Base-by-base conservation (phyloP, 371 early-diverging fungal species). In the Parasitella parasitica region DNA sequence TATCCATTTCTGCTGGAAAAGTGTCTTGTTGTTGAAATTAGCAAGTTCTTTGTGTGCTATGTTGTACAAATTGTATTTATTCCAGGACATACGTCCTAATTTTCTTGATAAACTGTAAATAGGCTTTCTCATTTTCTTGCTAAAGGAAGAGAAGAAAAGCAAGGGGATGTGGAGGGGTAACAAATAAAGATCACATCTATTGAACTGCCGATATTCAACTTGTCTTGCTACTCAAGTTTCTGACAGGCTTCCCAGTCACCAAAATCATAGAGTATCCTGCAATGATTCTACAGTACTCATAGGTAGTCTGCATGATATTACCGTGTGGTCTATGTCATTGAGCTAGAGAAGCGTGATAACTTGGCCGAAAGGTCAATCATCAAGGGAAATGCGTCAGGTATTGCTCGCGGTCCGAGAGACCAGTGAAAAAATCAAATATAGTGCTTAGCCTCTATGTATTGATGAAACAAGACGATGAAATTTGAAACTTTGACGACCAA, bases 21-120 rank as follows among this genome's bases (percentile, higher is more conserved):
- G 89, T 53, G 96, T 91, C 63, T 83, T 83, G 59, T 90, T 89
- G 63, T 84, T 72, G 48, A 82, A 65, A 63, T 87, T 85, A 49
- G 81, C 79, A 28, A 78, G 67, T 26, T 75, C 80, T 53, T 91
- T 89, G 22, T 72, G 72, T n/a, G 87, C 84, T 59, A 95, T 86
- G 75, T 92, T 92, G 87, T 86, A 94, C 62, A 95, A 83, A 81
- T 95, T 95, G 78, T 89, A 84, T 70, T 88, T 89, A 82, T 93
- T 86, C 97, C 97, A 97, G 49, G 94, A 92, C 94, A 96, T 93
- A 67, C 95, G 91, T 65, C 92, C 85, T 63, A 95, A 80, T 67
- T 86, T 81, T 64, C 90, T 81, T 52, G 86, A 76, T 57, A 89
- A 81, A 57, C 83, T 83, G 57, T 80, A 82, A 52, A 71, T 69